A percentile compares a stretch with the other conserved stretches of the same genome.
phyloP scores from a whole-genome alignment of 192 early-diverging fungal genomes.

The Geranomyces michiganensis region DNA sequence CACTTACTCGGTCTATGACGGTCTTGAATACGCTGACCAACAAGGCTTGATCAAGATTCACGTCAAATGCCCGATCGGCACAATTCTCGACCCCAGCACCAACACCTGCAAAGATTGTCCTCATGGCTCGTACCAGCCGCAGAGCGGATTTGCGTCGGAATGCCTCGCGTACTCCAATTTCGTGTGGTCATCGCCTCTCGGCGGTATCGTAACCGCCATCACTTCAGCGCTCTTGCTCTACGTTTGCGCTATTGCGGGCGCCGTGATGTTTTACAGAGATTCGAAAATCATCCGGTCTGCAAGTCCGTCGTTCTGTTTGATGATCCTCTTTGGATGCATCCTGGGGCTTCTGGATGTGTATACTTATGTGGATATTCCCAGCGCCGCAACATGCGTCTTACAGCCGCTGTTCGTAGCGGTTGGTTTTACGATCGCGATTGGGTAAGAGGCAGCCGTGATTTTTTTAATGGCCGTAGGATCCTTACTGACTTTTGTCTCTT shows the following conservation, averaged over 20 bases:
- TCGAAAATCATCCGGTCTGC: conserved; percentile 12
- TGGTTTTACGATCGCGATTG: conserved; percentile 17
- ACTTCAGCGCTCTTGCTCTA: not conserved
- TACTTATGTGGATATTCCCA: conserved; percentile 19
- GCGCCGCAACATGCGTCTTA: conserved; percentile 8
- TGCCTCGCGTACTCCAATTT: conserved; percentile 13
- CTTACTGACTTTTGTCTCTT: not conserved
- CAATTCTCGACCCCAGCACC: not conserved
- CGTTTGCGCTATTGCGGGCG: not conserved
- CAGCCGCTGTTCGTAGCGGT: conserved; percentile 11
- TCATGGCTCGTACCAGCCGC: not conserved
- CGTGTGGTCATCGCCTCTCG: conserved; percentile 6
- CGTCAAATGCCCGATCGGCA: conserved; percentile 18
- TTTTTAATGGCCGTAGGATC: not conserved
- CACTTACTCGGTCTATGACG: conserved; percentile 13
- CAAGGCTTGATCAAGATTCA: not conserved
- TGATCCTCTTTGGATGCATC: conserved; percentile 10
- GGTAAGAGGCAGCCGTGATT: not conserved
- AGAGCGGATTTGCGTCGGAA: not conserved
- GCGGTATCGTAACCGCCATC: not conserved
- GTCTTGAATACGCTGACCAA: not conserved
- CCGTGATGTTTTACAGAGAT: not conserved
- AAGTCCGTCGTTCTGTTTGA: conserved; percentile 11
- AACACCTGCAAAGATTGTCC: conserved; percentile 3
- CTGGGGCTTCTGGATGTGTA: conserved; percentile 17